Conservation (phyloP, 306 rosid genomes). For the Ceratonia siliqua region DNA sequence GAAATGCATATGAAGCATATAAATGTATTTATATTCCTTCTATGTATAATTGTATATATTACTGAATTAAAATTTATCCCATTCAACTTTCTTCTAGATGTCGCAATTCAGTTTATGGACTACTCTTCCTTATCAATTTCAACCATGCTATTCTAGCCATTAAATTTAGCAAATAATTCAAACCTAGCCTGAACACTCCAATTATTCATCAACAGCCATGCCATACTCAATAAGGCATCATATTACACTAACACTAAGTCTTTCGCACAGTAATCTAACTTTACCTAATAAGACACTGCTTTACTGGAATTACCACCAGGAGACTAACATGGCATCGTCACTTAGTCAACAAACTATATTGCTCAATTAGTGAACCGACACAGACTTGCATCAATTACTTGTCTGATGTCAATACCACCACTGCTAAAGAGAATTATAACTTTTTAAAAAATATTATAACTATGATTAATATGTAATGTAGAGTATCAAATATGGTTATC, state of each 20-base stretch:
- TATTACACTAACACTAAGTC: background rate
- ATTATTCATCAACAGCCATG: background rate
- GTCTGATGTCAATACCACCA: background rate
- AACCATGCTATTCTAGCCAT: conserved; percentile 7
- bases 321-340: background rate
- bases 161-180: background rate
- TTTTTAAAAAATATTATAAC: background rate
- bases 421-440: background rate
- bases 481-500: background rate
- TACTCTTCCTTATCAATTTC: background rate
- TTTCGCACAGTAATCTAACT: background rate
- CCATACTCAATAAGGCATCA: background rate
- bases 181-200: background rate
- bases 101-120: background rate
- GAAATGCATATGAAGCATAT: background rate
- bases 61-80: background rate
- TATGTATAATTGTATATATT: background rate
- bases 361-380: background rate
- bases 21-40: background rate
- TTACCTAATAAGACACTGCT: background rate
- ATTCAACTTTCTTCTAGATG: conserved; percentile 4
- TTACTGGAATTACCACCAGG: background rate
- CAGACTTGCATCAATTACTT: background rate
- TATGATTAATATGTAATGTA: background rate
- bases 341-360: background rate